Percentiles rank a stretch among this genome's conserved stretches.
phyloP scores from a whole-genome alignment of 495 filamentous ascomycete species.

The Xylaria scruposa region DNA sequence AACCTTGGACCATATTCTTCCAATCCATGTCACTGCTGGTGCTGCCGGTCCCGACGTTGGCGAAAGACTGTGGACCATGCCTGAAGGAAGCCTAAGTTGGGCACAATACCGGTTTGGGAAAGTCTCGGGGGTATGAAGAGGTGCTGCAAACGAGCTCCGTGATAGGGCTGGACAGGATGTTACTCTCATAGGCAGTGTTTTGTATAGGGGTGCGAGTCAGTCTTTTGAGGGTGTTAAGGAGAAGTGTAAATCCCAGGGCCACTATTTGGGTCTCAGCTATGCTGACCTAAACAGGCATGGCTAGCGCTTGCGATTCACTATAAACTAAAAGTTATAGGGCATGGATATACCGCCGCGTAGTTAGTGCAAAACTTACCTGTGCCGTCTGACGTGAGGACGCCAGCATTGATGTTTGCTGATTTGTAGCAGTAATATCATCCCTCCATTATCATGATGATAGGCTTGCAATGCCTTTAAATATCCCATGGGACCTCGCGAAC shows the following conservation, averaged over 20 bases:
- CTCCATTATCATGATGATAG: too few relatives aligned
- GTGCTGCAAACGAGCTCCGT: not conserved
- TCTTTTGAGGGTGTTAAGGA: not conserved
- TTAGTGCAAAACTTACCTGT: too few relatives aligned
- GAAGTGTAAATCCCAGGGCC: not conserved
- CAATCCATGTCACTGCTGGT: slow-evolving; percentile 68
- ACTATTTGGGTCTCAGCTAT: too few relatives aligned
- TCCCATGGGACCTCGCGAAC: too few relatives aligned
- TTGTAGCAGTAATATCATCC: not conserved
- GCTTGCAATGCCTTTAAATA: too few relatives aligned
- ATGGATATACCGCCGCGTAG: not conserved
- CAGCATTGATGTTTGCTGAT: too few relatives aligned
- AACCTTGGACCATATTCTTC: slow-evolving; percentile 67
- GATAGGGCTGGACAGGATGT: not conserved
- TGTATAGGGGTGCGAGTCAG: not conserved
- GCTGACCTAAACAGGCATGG: too few relatives aligned
- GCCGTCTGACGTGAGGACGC: too few relatives aligned
- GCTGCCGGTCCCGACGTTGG: slow-evolving; percentile 64
- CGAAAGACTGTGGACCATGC: slow-evolving; percentile 60
- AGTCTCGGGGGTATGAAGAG: not conserved
- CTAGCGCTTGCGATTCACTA: not conserved
- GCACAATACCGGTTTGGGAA: slow-evolving; percentile 67
- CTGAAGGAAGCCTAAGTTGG: slow-evolving; percentile 69
- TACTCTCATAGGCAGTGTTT: not conserved
- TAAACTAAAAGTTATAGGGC: not conserved